These are phyloP conservation scores for Colletotrichum simmondsii DNA, from an alignment of 2,329 filamentous ascomycete species.

Conservation along the genomic window DNA sequence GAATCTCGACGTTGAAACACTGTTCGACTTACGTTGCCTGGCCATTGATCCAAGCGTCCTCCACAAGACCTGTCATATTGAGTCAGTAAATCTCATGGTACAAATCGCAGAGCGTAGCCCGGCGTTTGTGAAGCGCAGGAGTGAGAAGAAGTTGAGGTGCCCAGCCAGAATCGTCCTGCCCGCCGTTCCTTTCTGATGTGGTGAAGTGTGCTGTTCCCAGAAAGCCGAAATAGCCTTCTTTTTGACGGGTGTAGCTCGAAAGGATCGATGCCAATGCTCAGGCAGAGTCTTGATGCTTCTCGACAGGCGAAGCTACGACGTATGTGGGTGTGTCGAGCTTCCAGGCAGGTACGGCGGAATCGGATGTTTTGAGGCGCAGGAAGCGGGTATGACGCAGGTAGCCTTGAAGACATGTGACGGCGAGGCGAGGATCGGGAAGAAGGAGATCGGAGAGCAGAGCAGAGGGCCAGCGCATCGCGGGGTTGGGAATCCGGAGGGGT, in stretches of 20 bases:
- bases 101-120: not conserved
- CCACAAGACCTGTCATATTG: constrained; percentile 44
- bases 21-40: constrained; percentile 42
- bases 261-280: not conserved
- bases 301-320: not conserved
- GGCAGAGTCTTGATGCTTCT: not conserved
- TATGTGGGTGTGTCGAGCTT: not conserved
- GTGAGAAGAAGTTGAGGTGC: not conserved
- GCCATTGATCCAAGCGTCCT: constrained; percentile 53
- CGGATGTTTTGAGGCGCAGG: constrained; percentile 7
- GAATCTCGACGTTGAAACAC: not conserved
- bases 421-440: constrained; percentile 8
- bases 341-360: not conserved
- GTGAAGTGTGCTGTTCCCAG: constrained; percentile 1
- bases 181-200: not conserved
- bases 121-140: not conserved
- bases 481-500: not conserved
- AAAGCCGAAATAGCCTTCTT: not conserved
- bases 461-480: constrained; percentile 25
- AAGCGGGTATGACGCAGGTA: constrained; percentile 31
- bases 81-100: constrained; percentile 16
- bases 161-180: not conserved
- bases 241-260: not conserved
- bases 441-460: not conserved
- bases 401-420: constrained; percentile 30